Percentiles rank a stretch among this genome's conserved stretches.
phyloP scores from a whole-genome alignment of 2,329 filamentous ascomycete species.

The Tolypocladium paradoxum region DNA sequence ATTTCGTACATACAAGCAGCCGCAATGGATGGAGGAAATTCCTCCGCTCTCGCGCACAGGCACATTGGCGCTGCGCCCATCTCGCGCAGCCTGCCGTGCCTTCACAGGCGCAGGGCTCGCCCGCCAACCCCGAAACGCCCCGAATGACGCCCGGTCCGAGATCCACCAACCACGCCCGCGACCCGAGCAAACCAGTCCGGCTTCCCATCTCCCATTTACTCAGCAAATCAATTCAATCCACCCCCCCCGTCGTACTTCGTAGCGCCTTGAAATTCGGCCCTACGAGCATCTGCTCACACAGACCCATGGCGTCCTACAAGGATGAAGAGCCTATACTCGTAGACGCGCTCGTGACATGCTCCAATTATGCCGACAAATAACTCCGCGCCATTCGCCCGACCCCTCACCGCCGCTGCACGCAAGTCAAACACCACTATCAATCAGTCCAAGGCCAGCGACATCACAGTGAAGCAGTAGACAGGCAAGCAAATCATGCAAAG shows the following conservation, averaged over 20 bases:
- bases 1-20: neutral
- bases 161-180: neutral
- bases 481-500: neutral
- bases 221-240: neutral
- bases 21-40: neutral
- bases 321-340: neutral
- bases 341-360: neutral
- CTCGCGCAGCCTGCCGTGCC: neutral
- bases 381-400: neutral
- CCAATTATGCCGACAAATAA: neutral
- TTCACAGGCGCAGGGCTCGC: neutral
- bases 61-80: neutral
- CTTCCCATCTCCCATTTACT: no score
- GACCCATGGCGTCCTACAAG: neutral
- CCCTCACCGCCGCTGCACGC: neutral
- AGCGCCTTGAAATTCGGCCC: neutral
- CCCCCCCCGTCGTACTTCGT: neutral
- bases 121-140: neutral
- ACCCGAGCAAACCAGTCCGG: no score
- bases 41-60: neutral
- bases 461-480: neutral
- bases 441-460: neutral
- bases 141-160: neutral
- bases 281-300: no score
- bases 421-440: neutral